Evolutionary conservation across 1,139 yeast genomes (phyloP).

Genomic region (Geotrichum europaeum): DNA sequence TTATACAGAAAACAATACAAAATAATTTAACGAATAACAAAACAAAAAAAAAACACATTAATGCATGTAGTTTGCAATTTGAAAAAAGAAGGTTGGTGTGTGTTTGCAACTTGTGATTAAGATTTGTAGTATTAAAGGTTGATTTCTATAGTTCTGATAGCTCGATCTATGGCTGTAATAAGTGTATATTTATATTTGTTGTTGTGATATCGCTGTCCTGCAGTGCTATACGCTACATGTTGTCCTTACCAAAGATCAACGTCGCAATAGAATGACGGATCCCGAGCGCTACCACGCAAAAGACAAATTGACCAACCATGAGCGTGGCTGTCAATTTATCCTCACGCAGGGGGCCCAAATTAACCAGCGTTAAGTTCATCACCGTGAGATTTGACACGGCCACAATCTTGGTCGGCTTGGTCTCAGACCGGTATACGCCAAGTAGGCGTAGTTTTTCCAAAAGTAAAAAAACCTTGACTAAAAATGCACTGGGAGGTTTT

Average conservation of each 20-base stretch:
- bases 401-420: conserved; percentile 29
- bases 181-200: not conserved
- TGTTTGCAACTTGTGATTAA: too few species aligned
- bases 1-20: conserved; percentile 9
- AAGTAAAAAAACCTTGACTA: conserved; percentile 27
- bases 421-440: conserved; percentile 37
- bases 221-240: conserved; percentile 37
- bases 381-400: conserved; percentile 79
- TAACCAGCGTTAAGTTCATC: conserved; percentile 72
- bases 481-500: conserved; percentile 32
- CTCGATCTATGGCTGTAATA: not conserved
- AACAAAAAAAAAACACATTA: not conserved
- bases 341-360: conserved; percentile 88
- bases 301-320: conserved; percentile 52
- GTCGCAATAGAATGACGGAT: conserved; percentile 84
- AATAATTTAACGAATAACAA: conserved; percentile 1
- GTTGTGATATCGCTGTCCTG: not conserved
- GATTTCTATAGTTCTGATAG: not conserved
- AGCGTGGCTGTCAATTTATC: conserved; percentile 61
- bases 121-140: not conserved
- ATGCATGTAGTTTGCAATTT: too few species aligned
- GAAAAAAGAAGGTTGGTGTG: too few species aligned
- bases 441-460: conserved; percentile 48
- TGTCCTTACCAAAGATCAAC: conserved; percentile 83
- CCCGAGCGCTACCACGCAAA: conserved; percentile 62